Percentiles rank a stretch among this genome's conserved stretches.
Evolutionary conservation across 2,329 filamentous ascomycete genomes (phyloP).

Genomic region (Cryoendolithus antarcticus): DNA sequence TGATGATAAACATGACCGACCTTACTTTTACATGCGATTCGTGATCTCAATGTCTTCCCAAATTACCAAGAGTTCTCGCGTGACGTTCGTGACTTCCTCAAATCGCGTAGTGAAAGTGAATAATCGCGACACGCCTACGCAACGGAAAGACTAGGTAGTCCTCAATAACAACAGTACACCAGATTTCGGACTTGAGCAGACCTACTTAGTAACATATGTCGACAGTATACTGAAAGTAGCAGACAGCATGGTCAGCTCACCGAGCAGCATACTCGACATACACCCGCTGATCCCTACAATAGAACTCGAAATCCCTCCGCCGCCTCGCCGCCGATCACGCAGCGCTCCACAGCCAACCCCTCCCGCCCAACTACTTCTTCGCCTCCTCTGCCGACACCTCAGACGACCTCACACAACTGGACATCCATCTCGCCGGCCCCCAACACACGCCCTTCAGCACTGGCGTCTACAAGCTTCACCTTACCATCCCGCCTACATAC

Average conservation of each 20-base stretch:
- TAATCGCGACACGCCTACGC: too few species aligned
- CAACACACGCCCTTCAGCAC: conserved; percentile 46
- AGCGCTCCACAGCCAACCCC: conserved; percentile 40
- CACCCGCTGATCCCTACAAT: neutral
- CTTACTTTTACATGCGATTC: too few species aligned
- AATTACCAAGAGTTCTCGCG: too few species aligned
- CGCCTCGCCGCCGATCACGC: conserved; percentile 49
- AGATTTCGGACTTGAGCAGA: neutral
- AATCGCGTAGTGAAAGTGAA: too few species aligned
- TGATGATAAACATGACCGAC: too few species aligned
- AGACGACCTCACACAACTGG: conserved; percentile 46
- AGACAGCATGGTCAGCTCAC: too few species aligned
- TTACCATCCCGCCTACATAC: conserved; percentile 48
- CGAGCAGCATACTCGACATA: conserved; percentile 14
- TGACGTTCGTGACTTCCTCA: too few species aligned
- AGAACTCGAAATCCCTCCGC: conserved; percentile 41
- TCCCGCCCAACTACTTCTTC: conserved; percentile 52
- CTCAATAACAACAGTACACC: too few species aligned
- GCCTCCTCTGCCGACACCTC: conserved; percentile 26
- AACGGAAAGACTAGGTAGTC: too few species aligned
- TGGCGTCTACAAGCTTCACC: conserved; percentile 47
- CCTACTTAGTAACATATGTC: too few species aligned
- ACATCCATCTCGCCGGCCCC: conserved; percentile 47
- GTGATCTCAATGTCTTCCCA: too few species aligned
- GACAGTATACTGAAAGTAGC: neutral